Conservation (phyloP, 306 rosid genomes). For the Citrullus colocynthis region DNA sequence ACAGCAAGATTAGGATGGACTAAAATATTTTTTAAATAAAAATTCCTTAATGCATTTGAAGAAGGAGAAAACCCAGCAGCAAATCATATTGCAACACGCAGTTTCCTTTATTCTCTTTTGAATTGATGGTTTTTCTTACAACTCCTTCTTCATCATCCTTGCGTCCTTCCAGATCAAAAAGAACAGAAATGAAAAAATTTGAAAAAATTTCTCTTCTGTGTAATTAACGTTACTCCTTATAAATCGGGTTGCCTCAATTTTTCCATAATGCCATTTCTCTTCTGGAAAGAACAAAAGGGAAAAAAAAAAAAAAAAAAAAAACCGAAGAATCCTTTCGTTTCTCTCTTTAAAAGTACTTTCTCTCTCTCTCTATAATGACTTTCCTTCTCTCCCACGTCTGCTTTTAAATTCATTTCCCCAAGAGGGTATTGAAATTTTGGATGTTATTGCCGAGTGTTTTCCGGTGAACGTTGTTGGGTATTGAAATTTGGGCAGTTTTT, state of each 20-base stretch:
- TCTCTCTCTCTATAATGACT: not conserved
- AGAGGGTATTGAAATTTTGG: not conserved
- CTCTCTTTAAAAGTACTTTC: not conserved
- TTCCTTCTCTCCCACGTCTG: conserved; percentile 8
- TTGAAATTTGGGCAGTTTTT: not conserved
- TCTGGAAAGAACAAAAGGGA: no score
- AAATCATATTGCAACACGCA: not conserved
- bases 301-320: not conserved
- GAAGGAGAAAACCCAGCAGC: not conserved
- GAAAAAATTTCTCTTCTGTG: not conserved
- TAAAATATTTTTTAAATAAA: not conserved
- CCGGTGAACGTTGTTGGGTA: not conserved
- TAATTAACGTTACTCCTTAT: not conserved
- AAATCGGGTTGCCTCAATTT: not conserved
- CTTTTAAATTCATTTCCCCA: not conserved
- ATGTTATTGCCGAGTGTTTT: conserved; percentile 1
- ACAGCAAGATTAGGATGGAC: no score
- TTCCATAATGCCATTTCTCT: not conserved
- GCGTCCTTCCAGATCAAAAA: not conserved
- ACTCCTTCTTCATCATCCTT: not conserved
- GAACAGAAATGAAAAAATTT: not conserved
- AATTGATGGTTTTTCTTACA: not conserved
- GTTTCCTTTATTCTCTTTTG: no score
- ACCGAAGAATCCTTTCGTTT: not conserved
- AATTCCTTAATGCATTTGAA: not conserved